phyloP scores from a whole-genome alignment of 164 flowering plant genomes.

The Macadamia tetraphylla region DNA sequence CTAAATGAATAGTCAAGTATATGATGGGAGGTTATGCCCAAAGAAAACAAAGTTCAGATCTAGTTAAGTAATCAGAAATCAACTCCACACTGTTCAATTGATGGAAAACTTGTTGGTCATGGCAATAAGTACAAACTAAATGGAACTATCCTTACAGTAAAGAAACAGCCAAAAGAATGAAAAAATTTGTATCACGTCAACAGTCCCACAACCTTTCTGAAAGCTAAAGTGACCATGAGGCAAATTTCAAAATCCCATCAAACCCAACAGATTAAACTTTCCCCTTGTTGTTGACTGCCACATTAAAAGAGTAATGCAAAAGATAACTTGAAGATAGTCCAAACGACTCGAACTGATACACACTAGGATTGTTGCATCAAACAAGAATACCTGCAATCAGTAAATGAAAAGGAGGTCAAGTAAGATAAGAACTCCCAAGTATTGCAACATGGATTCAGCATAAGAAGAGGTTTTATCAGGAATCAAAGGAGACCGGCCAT shows the following conservation, averaged over 20 bases:
- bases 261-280: not conserved
- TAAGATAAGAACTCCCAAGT: not conserved
- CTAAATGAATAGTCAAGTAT: not conserved
- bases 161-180: not conserved
- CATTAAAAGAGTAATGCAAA: not conserved
- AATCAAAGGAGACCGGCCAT: not conserved
- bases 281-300: not conserved
- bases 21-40: not conserved
- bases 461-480: not conserved
- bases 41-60: not conserved
- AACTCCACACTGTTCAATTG: not conserved
- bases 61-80: not conserved
- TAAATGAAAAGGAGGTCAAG: conserved; percentile 1
- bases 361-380: too few species aligned
- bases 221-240: too few species aligned
- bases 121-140: too few species aligned
- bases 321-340: not conserved
- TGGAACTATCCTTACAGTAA: too few species aligned
- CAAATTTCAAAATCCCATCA: not conserved
- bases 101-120: too few species aligned
- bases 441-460: not conserved
- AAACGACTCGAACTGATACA: not conserved
- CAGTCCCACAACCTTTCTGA: not conserved
- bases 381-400: not conserved
- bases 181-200: not conserved